Evolutionary conservation across 2,329 filamentous ascomycete genomes (phyloP).

Genomic region (Didymella segeticola): DNA sequence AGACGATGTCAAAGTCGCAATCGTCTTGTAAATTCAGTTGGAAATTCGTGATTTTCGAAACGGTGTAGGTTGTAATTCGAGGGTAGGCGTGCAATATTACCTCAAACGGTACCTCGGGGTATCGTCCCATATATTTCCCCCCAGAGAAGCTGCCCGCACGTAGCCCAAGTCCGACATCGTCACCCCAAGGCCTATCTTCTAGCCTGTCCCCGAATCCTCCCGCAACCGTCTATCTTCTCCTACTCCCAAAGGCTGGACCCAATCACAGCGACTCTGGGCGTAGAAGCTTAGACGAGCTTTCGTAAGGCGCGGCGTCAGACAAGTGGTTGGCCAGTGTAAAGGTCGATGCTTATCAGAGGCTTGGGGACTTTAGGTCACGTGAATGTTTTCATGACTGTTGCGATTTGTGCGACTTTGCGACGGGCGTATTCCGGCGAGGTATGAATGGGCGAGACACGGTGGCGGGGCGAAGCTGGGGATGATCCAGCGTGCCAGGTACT

Average conservation of each 20-base stretch:
- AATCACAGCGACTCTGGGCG: slow-evolving; percentile 17
- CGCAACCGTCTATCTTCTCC: slow-evolving; percentile 15
- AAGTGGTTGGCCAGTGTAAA: slow-evolving; percentile 12
- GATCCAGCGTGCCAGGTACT: slow-evolving; percentile 9
- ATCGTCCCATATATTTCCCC: slow-evolving; percentile 9
- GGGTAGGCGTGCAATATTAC: slow-evolving; percentile 1
- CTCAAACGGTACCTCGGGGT: slow-evolving; percentile 12
- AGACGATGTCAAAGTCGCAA: not conserved
- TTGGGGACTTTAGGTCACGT: slow-evolving; percentile 11
- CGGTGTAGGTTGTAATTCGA: not conserved
- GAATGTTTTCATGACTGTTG: slow-evolving; percentile 5
- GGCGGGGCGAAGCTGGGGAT: slow-evolving; percentile 12
- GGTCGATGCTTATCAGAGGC: slow-evolving; percentile 14
- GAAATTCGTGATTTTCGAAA: not conserved
- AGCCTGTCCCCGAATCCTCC: slow-evolving; percentile 7
- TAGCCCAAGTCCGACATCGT: slow-evolving; percentile 16
- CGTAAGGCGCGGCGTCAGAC: slow-evolving; percentile 15
- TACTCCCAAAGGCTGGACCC: slow-evolving; percentile 11
- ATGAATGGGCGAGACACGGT: slow-evolving; percentile 3
- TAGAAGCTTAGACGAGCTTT: slow-evolving; percentile 12
- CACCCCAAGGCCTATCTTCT: slow-evolving; percentile 15
- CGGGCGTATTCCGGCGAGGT: slow-evolving; percentile 7
- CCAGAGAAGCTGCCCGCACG: slow-evolving; percentile 10
- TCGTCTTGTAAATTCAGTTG: not conserved
- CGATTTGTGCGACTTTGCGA: slow-evolving; percentile 13